Base-by-base conservation (phyloP, 805 yeast species). In the Kregervanrija fluxuum region DNA sequence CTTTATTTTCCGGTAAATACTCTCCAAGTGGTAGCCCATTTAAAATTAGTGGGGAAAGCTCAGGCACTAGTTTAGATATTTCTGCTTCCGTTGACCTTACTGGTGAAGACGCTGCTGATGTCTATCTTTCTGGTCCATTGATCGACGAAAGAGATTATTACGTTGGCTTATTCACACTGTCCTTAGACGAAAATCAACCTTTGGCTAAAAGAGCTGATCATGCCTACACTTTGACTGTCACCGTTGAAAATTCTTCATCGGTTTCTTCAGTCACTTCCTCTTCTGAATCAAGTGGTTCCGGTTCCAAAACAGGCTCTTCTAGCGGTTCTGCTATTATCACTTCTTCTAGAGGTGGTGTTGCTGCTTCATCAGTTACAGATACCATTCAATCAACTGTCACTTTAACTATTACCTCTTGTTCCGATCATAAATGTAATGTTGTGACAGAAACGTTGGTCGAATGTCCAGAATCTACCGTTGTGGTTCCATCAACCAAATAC, bases 151-250 rank as follows among this genome's bases (percentile, higher is more conserved):
- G 36, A 33, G 50, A 40, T 1, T 41, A 14, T 11, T 57, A 41
- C 40, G 49, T 55, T 35, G 63, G 56, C 39, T 45, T 50, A 37
- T 59, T 59, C 54, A 42, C 57, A 28, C 43, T 56, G 15, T 40
- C 46, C 15, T 49, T 50, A 32, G 45, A 49, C 36, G 48, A 44
- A 33, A 41, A 48, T 33, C 35, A 35, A 12, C 33, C 37, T 12
- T 41, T 45, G 15, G 47, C 17, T 17, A 49, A 50, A 44, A 54
- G 57, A 50, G 52, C 46, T 36, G 54, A 48, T 14, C 47, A 53
- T 16, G 51, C 51, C 28, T 56, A 53, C 46, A 49, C 59, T n/a
- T 50, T 59, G 15, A 51, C 57, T 16, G 59, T 51, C 30, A 42
- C 52, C 35, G 53, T 55, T 35, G 48, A 57, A 14, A 48, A 56